These are phyloP conservation scores for Circinella minor DNA, from an alignment of 371 early-diverging fungal species.

Conservation along the genomic window DNA sequence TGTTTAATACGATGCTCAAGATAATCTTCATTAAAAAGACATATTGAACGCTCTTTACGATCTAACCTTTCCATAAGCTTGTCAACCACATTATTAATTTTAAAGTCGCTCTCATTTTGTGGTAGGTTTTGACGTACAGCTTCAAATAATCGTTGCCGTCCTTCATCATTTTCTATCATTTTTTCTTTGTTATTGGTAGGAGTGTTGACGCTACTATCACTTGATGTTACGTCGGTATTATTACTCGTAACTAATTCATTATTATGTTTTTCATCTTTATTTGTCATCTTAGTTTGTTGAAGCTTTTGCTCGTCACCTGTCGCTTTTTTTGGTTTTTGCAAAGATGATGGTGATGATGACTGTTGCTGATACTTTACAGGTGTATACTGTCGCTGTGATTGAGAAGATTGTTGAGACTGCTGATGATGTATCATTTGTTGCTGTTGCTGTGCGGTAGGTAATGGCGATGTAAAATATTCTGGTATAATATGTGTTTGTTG, in stretches of 20 bases:
- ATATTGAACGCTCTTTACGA: constrained; percentile 50
- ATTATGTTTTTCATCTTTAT: constrained; percentile 1
- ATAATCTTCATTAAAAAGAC: constrained; percentile 52
- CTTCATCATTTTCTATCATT: constrained; percentile 12
- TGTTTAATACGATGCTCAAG: constrained; percentile 5
- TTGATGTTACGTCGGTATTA: constrained; percentile 29
- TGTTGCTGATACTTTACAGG: neutral
- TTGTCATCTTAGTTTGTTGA: too few relatives aligned
- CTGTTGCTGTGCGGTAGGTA: neutral
- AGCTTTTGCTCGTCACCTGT: neutral
- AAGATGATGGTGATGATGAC: constrained; percentile 12
- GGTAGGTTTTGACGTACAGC: constrained; percentile 30
- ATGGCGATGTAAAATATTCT: neutral
- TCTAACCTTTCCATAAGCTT: constrained; percentile 44
- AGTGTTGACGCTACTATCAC: constrained; percentile 26
- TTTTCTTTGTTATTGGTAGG: too few relatives aligned
- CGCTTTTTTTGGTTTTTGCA: neutral
- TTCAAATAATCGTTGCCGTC: constrained; percentile 40
- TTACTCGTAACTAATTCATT: too few relatives aligned
- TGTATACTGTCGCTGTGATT: too few relatives aligned
- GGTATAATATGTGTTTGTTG: neutral
- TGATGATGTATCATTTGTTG: neutral
- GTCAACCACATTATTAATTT: constrained; percentile 46
- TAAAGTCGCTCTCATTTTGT: constrained; percentile 30
- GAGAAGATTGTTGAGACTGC: neutral